Percentiles rank a stretch among this genome's conserved stretches.
These are phyloP conservation scores for Candida ulmi DNA, from an alignment of 805 yeast genomes.

Conservation along the genomic window DNA sequence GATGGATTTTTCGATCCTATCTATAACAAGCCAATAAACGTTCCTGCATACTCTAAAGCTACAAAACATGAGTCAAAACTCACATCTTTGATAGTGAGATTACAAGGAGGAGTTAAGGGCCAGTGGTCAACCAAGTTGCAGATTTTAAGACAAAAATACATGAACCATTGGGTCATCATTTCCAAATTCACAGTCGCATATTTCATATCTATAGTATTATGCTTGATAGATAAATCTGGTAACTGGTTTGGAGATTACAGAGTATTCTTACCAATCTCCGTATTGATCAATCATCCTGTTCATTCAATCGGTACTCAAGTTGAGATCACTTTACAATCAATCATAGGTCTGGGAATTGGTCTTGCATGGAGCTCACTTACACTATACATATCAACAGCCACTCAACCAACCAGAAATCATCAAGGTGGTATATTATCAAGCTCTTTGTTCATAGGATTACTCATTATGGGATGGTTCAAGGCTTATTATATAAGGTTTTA, in stretches of 20 bases:
- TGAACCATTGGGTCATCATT: slow-evolving; percentile 13
- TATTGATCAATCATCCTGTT: slow-evolving; percentile 41
- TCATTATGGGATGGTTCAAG: slow-evolving; percentile 35
- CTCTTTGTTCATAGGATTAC: slow-evolving; percentile 33
- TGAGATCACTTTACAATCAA: slow-evolving; percentile 36
- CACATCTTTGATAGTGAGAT: too few species aligned
- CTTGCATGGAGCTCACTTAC: slow-evolving; percentile 41
- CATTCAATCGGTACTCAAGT: slow-evolving; percentile 41
- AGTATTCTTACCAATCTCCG: slow-evolving; percentile 37
- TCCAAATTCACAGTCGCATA: slow-evolving; percentile 29
- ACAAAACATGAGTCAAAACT: not conserved
- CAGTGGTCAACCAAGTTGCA: not conserved
- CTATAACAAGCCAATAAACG: slow-evolving; percentile 26
- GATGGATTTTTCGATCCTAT: slow-evolving; percentile 45
- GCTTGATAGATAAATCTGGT: slow-evolving; percentile 32
- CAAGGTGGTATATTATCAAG: slow-evolving; percentile 43
- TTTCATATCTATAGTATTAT: slow-evolving; percentile 32
- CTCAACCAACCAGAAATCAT: slow-evolving; percentile 33
- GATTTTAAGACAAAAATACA: not conserved
- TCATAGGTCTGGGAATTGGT: slow-evolving; percentile 35
- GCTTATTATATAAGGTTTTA: slow-evolving; percentile 35
- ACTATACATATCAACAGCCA: slow-evolving; percentile 34
- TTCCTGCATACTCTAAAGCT: slow-evolving; percentile 1
- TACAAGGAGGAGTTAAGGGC: not conserved
- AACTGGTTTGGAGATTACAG: slow-evolving; percentile 38